A percentile compares a stretch with the other conserved stretches of the same genome.
phyloP scores from a whole-genome alignment of 2,329 filamentous ascomycete genomes.

The Hypoxylon sp. region DNA sequence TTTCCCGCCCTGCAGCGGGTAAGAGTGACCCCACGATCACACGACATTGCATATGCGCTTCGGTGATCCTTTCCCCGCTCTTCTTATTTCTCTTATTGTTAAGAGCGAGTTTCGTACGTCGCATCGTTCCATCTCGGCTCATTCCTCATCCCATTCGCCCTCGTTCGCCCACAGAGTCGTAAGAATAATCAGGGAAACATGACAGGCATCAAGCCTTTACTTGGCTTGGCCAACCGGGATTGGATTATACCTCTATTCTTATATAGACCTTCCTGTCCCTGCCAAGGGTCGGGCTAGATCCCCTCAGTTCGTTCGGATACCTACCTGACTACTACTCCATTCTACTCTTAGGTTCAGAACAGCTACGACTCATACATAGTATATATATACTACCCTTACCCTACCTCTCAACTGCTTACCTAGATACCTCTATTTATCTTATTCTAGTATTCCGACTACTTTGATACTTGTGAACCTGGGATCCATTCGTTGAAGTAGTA shows the following conservation, averaged over 20 bases:
- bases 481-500: background rate
- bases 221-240: conserved; percentile 9
- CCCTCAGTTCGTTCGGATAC: conserved; percentile 10
- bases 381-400: background rate
- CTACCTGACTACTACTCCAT: conserved; percentile 5
- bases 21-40: conserved; percentile 46
- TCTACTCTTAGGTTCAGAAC: no score
- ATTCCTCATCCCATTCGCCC: conserved; percentile 36
- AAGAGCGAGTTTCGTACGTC: conserved; percentile 28
- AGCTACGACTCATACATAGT: background rate
- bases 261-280: conserved; percentile 32
- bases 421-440: conserved; percentile 2
- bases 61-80: conserved; percentile 38
- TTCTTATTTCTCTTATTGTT: conserved; percentile 3
- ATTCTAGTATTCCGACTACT: conserved; percentile 14
- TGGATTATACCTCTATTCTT: conserved; percentile 20
- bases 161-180: conserved; percentile 26
- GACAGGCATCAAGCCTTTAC: conserved; percentile 29
- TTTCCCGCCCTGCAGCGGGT: background rate
- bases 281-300: conserved; percentile 26
- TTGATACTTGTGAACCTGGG: conserved; percentile 8
- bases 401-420: conserved; percentile 6
- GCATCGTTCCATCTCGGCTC: conserved; percentile 47
- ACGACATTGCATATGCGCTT: conserved; percentile 46
- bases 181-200: conserved; percentile 16